A percentile compares a stretch with the other conserved stretches of the same genome.
phyloP scores from a whole-genome alignment of 345 rosid genomes.

The Passiflora organensis region DNA sequence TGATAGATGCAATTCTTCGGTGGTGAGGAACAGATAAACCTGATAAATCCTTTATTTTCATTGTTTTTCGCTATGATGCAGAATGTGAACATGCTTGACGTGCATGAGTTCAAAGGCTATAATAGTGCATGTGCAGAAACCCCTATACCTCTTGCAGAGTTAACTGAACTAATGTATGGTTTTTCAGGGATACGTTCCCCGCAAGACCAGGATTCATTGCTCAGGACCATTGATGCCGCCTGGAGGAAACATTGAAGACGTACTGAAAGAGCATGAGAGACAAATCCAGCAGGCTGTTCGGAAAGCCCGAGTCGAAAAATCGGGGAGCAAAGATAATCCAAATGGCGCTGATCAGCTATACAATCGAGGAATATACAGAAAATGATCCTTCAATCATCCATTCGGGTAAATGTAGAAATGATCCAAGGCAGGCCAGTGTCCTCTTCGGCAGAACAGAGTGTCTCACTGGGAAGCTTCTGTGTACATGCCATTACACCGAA shows the following conservation, averaged over 20 bases:
- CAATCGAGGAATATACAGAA: slow-evolving; percentile 18
- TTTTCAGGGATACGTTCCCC: slow-evolving; percentile 52
- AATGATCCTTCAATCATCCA: slow-evolving; percentile 7
- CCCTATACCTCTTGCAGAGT: not conserved
- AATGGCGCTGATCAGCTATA: slow-evolving; percentile 22
- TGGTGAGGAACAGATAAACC: slow-evolving; percentile 26
- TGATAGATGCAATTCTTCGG: slow-evolving; percentile 20
- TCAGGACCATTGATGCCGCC: slow-evolving; percentile 94
- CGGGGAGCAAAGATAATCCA: slow-evolving; percentile 36
- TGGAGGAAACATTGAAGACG: slow-evolving; percentile 79
- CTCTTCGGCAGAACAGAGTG: slow-evolving; percentile 4
- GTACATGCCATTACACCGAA: not conserved
- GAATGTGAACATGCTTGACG: no score
- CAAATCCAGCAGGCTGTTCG: slow-evolving; percentile 90
- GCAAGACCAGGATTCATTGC: slow-evolving; percentile 70
- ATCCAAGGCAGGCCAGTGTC: not conserved
- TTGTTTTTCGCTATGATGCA: no score
- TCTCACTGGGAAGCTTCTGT: not conserved
- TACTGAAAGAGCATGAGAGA: slow-evolving; percentile 86
- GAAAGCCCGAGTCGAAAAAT: slow-evolving; percentile 61
- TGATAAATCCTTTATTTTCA: no score
- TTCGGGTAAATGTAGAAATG: no score
- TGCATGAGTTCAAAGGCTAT: no score
- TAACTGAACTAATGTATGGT: not conserved
- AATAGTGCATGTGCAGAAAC: no score